These are phyloP conservation scores for Chlorella vulgaris DNA, from an alignment of 139 green algal genomes.

Conservation along the genomic window DNA sequence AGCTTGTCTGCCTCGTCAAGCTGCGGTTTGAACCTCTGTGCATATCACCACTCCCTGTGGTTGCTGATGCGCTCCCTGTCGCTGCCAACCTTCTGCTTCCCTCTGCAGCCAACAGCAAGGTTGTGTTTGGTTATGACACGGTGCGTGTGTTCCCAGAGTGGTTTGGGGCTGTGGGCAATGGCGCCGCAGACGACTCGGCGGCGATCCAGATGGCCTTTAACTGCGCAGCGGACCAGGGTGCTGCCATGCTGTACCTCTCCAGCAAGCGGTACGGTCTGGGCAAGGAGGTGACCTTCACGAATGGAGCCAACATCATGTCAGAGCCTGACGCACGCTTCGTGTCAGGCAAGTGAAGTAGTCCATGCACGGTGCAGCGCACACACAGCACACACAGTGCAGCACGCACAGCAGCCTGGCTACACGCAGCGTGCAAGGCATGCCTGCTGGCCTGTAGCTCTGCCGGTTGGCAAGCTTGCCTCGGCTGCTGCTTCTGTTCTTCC, in stretches of 20 bases:
- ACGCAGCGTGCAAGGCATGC: too few species aligned
- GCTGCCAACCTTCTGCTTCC: too few species aligned
- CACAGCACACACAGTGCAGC: too few species aligned
- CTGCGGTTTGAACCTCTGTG: background rate
- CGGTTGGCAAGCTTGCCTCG: too few species aligned
- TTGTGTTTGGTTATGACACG: constrained; percentile 19
- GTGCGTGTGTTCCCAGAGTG: constrained; percentile 32
- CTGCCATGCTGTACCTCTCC: constrained; percentile 40
- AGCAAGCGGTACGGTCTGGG: constrained; percentile 20
- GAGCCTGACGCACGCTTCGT: constrained; percentile 26
- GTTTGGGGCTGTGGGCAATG: constrained; percentile 28
- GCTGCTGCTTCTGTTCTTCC: too few species aligned
- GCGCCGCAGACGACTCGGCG: constrained; percentile 3
- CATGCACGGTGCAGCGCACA: background rate
- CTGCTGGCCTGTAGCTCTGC: too few species aligned
- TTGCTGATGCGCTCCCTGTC: too few species aligned
- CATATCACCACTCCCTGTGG: too few species aligned
- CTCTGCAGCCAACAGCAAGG: constrained; percentile 21
- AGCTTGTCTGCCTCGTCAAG: background rate
- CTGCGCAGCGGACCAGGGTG: background rate
- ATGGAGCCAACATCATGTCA: constrained; percentile 27
- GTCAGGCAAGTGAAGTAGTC: background rate
- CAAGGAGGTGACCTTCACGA: constrained; percentile 11
- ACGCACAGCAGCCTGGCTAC: background rate
- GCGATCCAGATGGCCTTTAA: constrained; percentile 10